A percentile compares a stretch with the other conserved stretches of the same genome.
These are phyloP conservation scores for Sporormia fimetaria DNA, from an alignment of 495 filamentous ascomycete genomes.

Conservation along the genomic window DNA sequence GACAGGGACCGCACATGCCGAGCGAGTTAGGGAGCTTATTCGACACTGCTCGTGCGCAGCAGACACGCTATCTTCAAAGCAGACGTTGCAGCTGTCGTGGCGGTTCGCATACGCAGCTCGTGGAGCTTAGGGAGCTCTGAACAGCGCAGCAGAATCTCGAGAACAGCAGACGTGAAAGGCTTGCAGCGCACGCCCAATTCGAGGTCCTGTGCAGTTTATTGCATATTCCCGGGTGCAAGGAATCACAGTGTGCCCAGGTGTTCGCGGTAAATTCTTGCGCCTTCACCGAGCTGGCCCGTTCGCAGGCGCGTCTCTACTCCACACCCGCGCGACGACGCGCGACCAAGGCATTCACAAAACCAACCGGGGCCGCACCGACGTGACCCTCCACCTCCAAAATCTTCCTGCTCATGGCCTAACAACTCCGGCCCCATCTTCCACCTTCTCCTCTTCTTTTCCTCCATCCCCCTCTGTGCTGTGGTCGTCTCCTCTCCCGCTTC, in stretches of 20 bases:
- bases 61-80: too few relatives aligned
- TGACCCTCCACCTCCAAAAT: constrained; percentile 12
- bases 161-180: too few relatives aligned
- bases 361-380: constrained; percentile 14
- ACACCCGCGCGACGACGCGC: constrained; percentile 17
- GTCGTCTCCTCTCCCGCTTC: too few relatives aligned
- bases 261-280: constrained; percentile 1
- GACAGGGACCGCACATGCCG: constrained; percentile 9
- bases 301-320: constrained; percentile 12
- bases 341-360: constrained; percentile 1
- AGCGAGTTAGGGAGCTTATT: constrained; percentile 13
- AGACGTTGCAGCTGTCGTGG: too few relatives aligned
- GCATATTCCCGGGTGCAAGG: constrained; percentile 1
- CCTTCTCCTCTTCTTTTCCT: not conserved
- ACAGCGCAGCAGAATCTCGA: too few relatives aligned
- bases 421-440: constrained; percentile 1
- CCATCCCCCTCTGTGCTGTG: too few relatives aligned
- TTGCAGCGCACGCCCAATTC: too few relatives aligned
- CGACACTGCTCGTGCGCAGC: constrained; percentile 13
- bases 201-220: not conserved
- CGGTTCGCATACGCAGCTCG: too few relatives aligned
- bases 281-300: constrained; percentile 5
- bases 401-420: constrained; percentile 4
- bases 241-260: constrained; percentile 2
- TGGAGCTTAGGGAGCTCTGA: too few relatives aligned